phyloP scores from a whole-genome alignment of 306 rosid species.

The Cucurbita argyrosperma region DNA sequence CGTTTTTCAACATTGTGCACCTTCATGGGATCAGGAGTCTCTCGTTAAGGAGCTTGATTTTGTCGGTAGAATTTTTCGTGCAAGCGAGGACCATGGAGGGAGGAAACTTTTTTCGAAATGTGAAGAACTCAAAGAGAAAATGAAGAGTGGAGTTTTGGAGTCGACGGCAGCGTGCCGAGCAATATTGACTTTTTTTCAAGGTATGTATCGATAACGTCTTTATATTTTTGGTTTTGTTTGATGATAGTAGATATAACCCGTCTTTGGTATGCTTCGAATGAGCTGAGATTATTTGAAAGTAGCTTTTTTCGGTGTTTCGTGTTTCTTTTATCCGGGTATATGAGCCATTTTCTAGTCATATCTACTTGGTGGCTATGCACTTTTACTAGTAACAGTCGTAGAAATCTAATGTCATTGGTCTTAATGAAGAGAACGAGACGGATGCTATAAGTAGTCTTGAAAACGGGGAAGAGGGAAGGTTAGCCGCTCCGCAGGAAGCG shows the following conservation, averaged over 20 bases:
- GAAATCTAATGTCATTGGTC: slow-evolving; percentile 5
- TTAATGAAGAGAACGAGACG: slow-evolving; percentile 68
- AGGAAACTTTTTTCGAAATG: slow-evolving; percentile 66
- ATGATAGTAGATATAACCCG: neutral
- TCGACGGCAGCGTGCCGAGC: slow-evolving; percentile 57
- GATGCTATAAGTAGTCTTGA: slow-evolving; percentile 63
- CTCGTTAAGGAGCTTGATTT: slow-evolving; percentile 80
- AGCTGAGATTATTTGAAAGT: neutral
- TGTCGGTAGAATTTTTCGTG: slow-evolving; percentile 82
- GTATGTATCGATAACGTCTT: slow-evolving; percentile 18
- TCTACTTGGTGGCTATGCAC: neutral
- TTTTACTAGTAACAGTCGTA: neutral
- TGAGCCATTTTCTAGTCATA: neutral
- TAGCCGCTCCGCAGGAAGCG: slow-evolving; percentile 92
- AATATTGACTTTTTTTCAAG: slow-evolving; percentile 78
- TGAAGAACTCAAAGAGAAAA: slow-evolving; percentile 69
- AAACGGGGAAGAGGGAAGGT: slow-evolving; percentile 72
- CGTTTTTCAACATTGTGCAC: slow-evolving; percentile 93
- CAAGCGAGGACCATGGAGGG: slow-evolving; percentile 84
- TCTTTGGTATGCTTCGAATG: neutral
- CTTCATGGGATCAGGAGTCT: slow-evolving; percentile 83
- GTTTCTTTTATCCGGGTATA: neutral
- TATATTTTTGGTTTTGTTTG: neutral
- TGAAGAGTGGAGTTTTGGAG: slow-evolving; percentile 49
- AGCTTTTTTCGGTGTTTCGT: neutral